Evolutionary conservation across 768 basidiomycete genomes (phyloP), one percentile per base, ranked within the genome.

Genomic region (Podaxis carcinomalis): DNA sequence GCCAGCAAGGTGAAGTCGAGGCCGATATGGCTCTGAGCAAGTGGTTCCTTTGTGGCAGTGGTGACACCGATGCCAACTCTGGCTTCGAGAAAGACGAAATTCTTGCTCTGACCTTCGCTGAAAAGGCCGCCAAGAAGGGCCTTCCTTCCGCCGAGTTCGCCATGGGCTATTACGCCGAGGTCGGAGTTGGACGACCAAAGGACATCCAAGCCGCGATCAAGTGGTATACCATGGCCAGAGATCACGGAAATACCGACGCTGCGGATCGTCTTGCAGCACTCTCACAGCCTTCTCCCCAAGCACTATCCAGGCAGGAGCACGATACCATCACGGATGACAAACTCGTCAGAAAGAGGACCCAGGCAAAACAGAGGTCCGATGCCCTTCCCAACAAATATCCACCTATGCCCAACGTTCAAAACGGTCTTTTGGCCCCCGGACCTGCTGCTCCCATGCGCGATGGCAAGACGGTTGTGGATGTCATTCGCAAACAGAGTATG

Each of bases 11-110:
- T 36, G 93, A 97, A 72, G 80, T 83, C 23, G 95, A 98, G 71
- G 96, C 96, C 0, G 94, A 98, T 70, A 95, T 98, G 94, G 95
- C 94, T 2, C 81, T 98, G 56, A 88, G 86, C 72, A 98, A 97
- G 74, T 98, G 96, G 95, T 98, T 97, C 78, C 75, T 98, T 52
- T 95, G 94, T 69, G 95, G 95, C 1, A 73, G 72, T 3, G 86
- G 88, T 0, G 73, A 70, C 11, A 68, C 66, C 0, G 70, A 65
- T 10, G 47, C 47, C 16, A 44, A 49, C 3, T 3, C 62, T 9
- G 76, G 73, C 13, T 95, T 97, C 66, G 91, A 92, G 40, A 93
- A 94, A 73, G 92, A 95, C 70, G 94, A 97, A 70, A 75, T 70
- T 1, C 80, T 98, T 2, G 95, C 96, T 1, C 84, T 84, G 64